Percentiles rank a stretch among this genome's conserved stretches.
These are phyloP conservation scores for Fusarium cyanostomum DNA, from an alignment of 2,329 filamentous ascomycete species.

Conservation along the genomic window DNA sequence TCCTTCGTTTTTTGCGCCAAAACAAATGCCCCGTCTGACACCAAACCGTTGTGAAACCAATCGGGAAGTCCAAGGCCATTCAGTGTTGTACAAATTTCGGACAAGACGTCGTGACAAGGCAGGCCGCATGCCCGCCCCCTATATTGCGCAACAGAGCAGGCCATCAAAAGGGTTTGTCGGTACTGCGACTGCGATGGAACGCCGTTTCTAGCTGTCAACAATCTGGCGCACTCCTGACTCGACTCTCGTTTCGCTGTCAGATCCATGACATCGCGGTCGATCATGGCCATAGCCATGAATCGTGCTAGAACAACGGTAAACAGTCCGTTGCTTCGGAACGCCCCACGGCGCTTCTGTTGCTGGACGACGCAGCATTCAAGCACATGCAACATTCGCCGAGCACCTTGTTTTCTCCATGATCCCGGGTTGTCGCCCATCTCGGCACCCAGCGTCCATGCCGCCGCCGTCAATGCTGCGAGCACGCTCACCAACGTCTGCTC, in stretches of 20 bases:
- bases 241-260: slow-evolving; percentile 27
- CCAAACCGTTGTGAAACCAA: slow-evolving; percentile 51
- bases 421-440: neutral
- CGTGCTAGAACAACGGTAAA: slow-evolving; percentile 43
- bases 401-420: slow-evolving; percentile 20
- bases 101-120: slow-evolving; percentile 50
- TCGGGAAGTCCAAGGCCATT: slow-evolving; percentile 46
- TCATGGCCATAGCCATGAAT: slow-evolving; percentile 40
- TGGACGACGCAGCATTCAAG: slow-evolving; percentile 40
- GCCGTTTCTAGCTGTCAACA: slow-evolving; percentile 28
- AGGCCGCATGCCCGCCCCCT: slow-evolving; percentile 55
- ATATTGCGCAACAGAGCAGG: slow-evolving; percentile 58
- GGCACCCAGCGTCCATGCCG: slow-evolving; percentile 31
- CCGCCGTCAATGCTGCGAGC: slow-evolving; percentile 44
- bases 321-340: slow-evolving; percentile 25
- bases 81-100: slow-evolving; percentile 54
- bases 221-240: slow-evolving; percentile 34
- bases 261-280: slow-evolving; percentile 19
- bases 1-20: slow-evolving; percentile 63
- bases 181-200: slow-evolving; percentile 34
- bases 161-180: slow-evolving; percentile 49
- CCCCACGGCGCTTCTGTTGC: slow-evolving; percentile 17
- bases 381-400: slow-evolving; percentile 40
- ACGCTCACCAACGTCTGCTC: slow-evolving; percentile 45
- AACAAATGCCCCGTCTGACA: slow-evolving; percentile 59